Evolutionary conservation across 164 flowering plant species (phyloP).

Genomic region (Macadamia tetraphylla): DNA sequence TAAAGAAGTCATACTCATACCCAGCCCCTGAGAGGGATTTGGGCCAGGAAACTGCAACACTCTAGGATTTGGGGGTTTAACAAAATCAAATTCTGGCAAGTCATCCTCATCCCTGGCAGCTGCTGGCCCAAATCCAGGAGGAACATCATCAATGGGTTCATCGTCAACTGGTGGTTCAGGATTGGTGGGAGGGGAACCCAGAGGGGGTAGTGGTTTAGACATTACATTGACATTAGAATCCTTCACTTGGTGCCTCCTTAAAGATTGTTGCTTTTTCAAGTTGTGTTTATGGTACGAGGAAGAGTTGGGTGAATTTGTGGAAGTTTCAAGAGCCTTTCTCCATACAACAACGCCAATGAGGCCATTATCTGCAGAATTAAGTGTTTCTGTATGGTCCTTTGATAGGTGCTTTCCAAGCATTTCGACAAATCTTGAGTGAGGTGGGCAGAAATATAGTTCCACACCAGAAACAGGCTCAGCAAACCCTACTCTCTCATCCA

Average conservation of each 20-base stretch:
- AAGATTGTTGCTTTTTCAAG: conserved; percentile 47
- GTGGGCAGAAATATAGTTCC: conserved; percentile 84
- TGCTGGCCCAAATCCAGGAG: conserved; percentile 91
- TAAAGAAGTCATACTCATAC: neutral
- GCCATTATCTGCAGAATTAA: conserved; percentile 55
- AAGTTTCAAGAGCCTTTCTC: conserved; percentile 63
- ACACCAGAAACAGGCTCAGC: conserved; percentile 78
- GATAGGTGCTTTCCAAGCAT: conserved; percentile 54
- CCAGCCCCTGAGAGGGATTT: conserved; percentile 12
- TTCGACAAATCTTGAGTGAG: conserved; percentile 42
- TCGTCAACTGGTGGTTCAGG: conserved; percentile 23
- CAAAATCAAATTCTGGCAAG: conserved; percentile 85
- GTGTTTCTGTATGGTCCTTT: conserved; percentile 45
- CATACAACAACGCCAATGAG: conserved; percentile 92
- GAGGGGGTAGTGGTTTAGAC: conserved; percentile 16
- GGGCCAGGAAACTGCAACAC: conserved; percentile 7
- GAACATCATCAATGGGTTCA: conserved; percentile 72
- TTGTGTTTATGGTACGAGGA: conserved; percentile 51
- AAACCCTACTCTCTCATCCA: conserved; percentile 82
- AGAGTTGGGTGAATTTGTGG: conserved; percentile 58
- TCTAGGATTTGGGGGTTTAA: conserved; percentile 27
- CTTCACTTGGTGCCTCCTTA: conserved; percentile 49
- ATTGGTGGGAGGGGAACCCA: conserved; percentile 14
- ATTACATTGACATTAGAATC: conserved; percentile 19
- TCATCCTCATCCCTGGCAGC: conserved; percentile 77